Conservation (phyloP, 495 filamentous ascomycete genomes). For the Penicillium dipodomyicola region DNA sequence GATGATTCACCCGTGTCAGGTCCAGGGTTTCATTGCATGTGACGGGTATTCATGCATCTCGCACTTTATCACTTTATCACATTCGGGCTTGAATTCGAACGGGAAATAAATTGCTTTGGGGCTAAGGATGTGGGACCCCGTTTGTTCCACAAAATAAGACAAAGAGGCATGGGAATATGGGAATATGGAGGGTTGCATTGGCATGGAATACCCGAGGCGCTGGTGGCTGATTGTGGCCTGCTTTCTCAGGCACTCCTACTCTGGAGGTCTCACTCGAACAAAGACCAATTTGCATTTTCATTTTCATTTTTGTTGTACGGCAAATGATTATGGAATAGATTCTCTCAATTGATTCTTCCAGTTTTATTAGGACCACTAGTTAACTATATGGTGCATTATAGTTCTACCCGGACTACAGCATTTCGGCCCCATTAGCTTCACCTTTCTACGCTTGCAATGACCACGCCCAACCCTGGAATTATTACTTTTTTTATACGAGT, state of each 20-base stretch:
- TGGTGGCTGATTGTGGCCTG: constrained; percentile 3
- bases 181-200: constrained; percentile 5
- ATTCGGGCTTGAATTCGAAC: not conserved
- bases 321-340: not conserved
- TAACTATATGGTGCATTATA: not conserved
- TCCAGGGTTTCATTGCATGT: not conserved
- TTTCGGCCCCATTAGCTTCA: not conserved
- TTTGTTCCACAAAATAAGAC: not conserved
- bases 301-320: no score
- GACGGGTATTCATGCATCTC: not conserved
- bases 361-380: not conserved
- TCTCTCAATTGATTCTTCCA: not conserved
- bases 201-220: not conserved
- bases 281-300: not conserved
- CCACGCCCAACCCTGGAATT: not conserved
- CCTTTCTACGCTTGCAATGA: not conserved
- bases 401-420: not conserved
- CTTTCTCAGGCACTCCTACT: not conserved
- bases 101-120: not conserved
- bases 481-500: not conserved
- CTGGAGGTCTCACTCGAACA: not conserved
- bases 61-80: not conserved
- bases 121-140: not conserved
- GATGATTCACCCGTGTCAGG: not conserved
- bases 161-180: constrained; percentile 3